Conservation (phyloP, 2,329 filamentous ascomycete species). For the Mycosphaerella sp. region DNA sequence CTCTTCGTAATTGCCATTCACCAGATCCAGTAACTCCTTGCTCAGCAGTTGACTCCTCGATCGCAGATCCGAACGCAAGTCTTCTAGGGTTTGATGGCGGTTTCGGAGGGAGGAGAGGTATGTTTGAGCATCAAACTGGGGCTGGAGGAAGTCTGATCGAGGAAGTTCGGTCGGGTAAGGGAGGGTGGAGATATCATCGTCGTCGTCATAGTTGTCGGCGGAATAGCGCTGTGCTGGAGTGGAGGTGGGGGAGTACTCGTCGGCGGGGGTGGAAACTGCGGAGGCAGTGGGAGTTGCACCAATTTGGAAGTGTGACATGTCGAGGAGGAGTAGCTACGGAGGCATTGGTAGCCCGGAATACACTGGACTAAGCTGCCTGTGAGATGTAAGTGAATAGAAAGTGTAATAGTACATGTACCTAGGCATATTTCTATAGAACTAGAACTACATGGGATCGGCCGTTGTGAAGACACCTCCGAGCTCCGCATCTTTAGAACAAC, state of each 20-base stretch:
- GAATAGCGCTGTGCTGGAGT: slow-evolving; percentile 39
- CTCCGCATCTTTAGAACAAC: no score
- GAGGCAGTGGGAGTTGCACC: slow-evolving; percentile 22
- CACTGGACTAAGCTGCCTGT: no score
- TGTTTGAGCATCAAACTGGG: slow-evolving; percentile 68
- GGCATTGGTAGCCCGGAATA: not conserved
- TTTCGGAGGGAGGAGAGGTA: slow-evolving; percentile 81
- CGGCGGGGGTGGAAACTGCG: slow-evolving; percentile 39
- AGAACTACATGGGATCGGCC: not conserved
- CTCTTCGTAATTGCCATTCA: slow-evolving; percentile 90
- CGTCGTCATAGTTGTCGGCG: slow-evolving; percentile 48
- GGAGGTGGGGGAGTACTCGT: slow-evolving; percentile 2
- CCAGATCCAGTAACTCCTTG: slow-evolving; percentile 83
- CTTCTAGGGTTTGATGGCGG: slow-evolving; percentile 92
- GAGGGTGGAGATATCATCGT: slow-evolving; percentile 55
- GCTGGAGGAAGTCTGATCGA: slow-evolving; percentile 71
- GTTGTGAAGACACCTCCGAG: no score
- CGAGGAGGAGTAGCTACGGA: not conserved
- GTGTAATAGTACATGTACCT: not conserved
- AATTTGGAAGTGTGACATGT: slow-evolving; percentile 48
- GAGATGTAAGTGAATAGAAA: no score
- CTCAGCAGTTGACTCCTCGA: slow-evolving; percentile 72
- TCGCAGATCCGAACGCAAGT: slow-evolving; percentile 79
- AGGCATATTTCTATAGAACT: no score
- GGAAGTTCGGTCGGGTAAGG: slow-evolving; percentile 84